A percentile compares a stretch with the other conserved stretches of the same genome.
These are phyloP conservation scores for Starmerella etchellsii DNA, from an alignment of 805 yeast species.

Conservation along the genomic window DNA sequence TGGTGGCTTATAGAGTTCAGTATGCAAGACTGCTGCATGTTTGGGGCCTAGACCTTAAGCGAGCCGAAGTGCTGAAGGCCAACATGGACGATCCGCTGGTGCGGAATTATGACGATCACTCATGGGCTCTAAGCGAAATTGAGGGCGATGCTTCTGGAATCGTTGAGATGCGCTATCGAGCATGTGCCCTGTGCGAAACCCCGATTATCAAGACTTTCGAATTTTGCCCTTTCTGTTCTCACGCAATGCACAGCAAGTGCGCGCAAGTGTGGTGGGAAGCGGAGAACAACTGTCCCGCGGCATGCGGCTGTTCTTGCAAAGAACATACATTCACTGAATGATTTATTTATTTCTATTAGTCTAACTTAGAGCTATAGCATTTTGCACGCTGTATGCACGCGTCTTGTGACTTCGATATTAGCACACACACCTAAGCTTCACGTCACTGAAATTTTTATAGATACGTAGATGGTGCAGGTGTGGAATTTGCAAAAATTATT, in stretches of 20 bases:
- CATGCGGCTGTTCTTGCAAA: slow-evolving; percentile 69
- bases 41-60: slow-evolving; percentile 75
- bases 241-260: slow-evolving; percentile 65
- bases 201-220: slow-evolving; percentile 47
- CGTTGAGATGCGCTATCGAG: neutral
- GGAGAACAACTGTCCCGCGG: slow-evolving; percentile 57
- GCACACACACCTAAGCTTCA: neutral
- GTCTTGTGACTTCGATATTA: neutral
- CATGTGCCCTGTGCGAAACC: slow-evolving; percentile 55
- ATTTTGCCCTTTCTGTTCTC: slow-evolving; percentile 64
- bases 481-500: too few species aligned
- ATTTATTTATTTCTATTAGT: too few species aligned
- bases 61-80: slow-evolving; percentile 67
- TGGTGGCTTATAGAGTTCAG: slow-evolving; percentile 40
- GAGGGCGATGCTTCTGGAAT: slow-evolving; percentile 23
- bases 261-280: slow-evolving; percentile 68
- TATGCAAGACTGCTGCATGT: slow-evolving; percentile 64
- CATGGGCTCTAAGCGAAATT: neutral
- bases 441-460: too few species aligned
- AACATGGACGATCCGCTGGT: slow-evolving; percentile 30
- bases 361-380: too few species aligned
- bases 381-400: neutral
- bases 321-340: neutral
- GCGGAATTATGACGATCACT: neutral
- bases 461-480: too few species aligned